Evolutionary conservation across 1,284 basidiomycete genomes (phyloP).

Genomic region (Gastroboletus turbinatus): DNA sequence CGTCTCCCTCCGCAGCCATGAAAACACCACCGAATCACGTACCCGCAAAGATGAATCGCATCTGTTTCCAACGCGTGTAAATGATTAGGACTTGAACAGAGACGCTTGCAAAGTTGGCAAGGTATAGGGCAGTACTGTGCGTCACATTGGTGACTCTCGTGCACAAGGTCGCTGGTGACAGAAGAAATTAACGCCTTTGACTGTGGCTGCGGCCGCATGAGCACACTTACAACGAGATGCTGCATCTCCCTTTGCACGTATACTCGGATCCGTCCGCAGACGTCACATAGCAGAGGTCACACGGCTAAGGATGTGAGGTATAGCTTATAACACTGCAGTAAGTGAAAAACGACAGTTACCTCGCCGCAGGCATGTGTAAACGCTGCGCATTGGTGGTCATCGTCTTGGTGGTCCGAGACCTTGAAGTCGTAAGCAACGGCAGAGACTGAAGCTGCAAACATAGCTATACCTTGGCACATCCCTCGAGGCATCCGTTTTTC

Average conservation of each 20-base stretch:
- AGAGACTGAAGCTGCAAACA: background rate
- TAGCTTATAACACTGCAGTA: background rate
- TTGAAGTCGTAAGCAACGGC: slow-evolving; percentile 25
- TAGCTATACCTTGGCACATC: slow-evolving; percentile 45
- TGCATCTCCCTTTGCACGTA: slow-evolving; percentile 44
- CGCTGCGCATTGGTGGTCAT: slow-evolving; percentile 53
- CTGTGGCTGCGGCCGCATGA: background rate
- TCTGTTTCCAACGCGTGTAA: slow-evolving; percentile 45
- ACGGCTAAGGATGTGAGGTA: slow-evolving; percentile 39
- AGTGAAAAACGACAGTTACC: slow-evolving; percentile 33
- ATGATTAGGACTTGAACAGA: slow-evolving; percentile 47
- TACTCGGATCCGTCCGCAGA: slow-evolving; percentile 33
- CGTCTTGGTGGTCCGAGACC: slow-evolving; percentile 44
- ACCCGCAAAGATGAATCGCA: slow-evolving; percentile 61
- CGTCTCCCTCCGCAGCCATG: background rate
- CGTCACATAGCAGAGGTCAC: slow-evolving; percentile 37
- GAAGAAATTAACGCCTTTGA: background rate
- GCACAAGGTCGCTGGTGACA: slow-evolving; percentile 41
- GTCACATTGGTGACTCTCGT: slow-evolving; percentile 49
- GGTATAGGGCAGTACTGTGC: slow-evolving; percentile 47
- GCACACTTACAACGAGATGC: slow-evolving; percentile 42
- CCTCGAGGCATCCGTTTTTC: slow-evolving; percentile 46
- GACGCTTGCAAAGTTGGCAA: slow-evolving; percentile 52
- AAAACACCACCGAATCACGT: slow-evolving; percentile 33
- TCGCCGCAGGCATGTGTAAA: slow-evolving; percentile 51